Evolutionary conservation across 441 rosid genomes (phyloP).

Genomic region (Croton setiger): DNA sequence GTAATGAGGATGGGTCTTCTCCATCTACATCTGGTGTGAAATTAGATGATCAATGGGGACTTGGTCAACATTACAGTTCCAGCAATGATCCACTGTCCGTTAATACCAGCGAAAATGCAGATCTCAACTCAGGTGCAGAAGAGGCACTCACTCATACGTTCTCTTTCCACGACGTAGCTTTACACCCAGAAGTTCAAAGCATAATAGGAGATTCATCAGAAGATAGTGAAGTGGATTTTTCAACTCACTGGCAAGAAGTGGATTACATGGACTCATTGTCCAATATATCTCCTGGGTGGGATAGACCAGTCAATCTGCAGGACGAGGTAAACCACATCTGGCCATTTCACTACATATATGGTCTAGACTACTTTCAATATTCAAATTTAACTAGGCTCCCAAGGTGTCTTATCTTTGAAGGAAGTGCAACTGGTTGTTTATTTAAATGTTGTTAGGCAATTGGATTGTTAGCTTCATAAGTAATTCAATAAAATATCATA

Average conservation of each 20-base stretch:
- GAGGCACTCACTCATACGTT: slow-evolving; percentile 37
- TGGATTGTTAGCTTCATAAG: neutral
- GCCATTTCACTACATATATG: neutral
- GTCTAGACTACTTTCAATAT: slow-evolving; percentile 7
- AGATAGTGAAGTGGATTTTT: slow-evolving; percentile 64
- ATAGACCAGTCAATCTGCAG: slow-evolving; percentile 32
- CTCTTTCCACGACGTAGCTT: slow-evolving; percentile 24
- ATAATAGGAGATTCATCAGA: slow-evolving; percentile 46
- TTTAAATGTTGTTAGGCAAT: neutral
- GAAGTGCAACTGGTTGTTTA: neutral
- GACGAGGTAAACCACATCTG: slow-evolving; percentile 48
- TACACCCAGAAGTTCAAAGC: slow-evolving; percentile 33
- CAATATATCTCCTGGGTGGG: slow-evolving; percentile 35
- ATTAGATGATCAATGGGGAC: slow-evolving; percentile 31
- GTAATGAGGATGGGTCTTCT: slow-evolving; percentile 42
- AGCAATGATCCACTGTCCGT: slow-evolving; percentile 24
- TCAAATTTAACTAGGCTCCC: neutral
- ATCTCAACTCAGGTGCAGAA: slow-evolving; percentile 38
- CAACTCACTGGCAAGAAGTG: slow-evolving; percentile 38
- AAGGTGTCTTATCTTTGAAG: slow-evolving; percentile 2
- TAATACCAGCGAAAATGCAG: slow-evolving; percentile 29
- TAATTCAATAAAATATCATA: neutral
- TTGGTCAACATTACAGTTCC: slow-evolving; percentile 23
- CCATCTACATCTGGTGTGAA: slow-evolving; percentile 29
- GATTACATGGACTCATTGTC: slow-evolving; percentile 37